Percentiles rank a stretch among this genome's conserved stretches.
These are phyloP conservation scores for Claviceps sp. DNA, from an alignment of 2,329 filamentous ascomycete genomes.

Conservation along the genomic window DNA sequence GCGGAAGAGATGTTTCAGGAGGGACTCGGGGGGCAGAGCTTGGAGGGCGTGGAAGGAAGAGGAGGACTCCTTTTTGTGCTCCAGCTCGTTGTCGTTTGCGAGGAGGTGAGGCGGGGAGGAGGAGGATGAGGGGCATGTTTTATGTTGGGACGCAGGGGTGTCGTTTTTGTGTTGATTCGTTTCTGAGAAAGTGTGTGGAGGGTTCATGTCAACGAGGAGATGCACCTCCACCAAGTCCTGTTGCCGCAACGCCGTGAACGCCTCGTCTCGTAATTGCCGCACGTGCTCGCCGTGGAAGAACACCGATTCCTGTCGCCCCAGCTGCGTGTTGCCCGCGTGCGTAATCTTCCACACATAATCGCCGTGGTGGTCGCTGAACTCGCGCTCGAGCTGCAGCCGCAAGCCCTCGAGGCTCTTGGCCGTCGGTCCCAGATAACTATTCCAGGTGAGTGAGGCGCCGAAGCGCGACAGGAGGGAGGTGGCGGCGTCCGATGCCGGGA, in stretches of 20 bases:
- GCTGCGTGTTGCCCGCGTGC: slow-evolving; percentile 63
- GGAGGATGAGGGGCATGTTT: background rate
- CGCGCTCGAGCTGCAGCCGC: slow-evolving; percentile 54
- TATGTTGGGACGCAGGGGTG: background rate
- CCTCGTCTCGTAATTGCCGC: slow-evolving; percentile 64
- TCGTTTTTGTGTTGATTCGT: background rate
- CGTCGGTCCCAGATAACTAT: slow-evolving; percentile 27
- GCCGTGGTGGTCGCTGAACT: slow-evolving; percentile 30
- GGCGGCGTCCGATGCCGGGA: slow-evolving; percentile 33
- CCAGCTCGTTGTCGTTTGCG: background rate
- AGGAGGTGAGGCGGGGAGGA: slow-evolving; percentile 10
- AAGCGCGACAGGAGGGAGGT: slow-evolving; percentile 20
- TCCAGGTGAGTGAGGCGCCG: slow-evolving; percentile 21
- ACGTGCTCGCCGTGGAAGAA: slow-evolving; percentile 66
- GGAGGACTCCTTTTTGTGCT: background rate
- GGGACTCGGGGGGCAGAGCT: slow-evolving; percentile 21
- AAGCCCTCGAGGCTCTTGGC: slow-evolving; percentile 42
- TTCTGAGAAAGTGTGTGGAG: slow-evolving; percentile 14
- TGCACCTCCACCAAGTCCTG: slow-evolving; percentile 60
- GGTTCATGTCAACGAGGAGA: slow-evolving; percentile 29
- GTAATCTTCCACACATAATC: slow-evolving; percentile 55
- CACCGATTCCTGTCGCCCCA: slow-evolving; percentile 81
- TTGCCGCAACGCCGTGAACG: slow-evolving; percentile 70
- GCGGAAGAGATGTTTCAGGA: slow-evolving; percentile 33
- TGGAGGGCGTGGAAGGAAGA: background rate